Evolutionary conservation across 495 filamentous ascomycete species (phyloP).

Genomic region (Aspergillus nanangensis): DNA sequence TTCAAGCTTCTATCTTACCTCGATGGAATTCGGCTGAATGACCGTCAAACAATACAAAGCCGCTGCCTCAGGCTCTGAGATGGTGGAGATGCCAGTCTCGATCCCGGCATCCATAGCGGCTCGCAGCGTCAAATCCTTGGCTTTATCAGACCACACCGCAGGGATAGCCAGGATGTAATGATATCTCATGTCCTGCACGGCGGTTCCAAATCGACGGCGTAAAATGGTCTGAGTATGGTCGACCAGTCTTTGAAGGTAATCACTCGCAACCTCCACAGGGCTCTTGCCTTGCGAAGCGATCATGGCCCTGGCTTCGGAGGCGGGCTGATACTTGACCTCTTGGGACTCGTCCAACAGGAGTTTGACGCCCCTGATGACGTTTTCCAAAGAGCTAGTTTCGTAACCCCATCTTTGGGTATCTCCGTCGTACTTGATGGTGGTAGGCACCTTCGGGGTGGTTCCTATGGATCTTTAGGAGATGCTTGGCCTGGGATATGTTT

Average conservation of each 20-base stretch:
- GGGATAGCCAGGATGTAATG: constrained; percentile 49
- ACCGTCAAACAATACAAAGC: constrained; percentile 46
- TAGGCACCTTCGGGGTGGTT: constrained; percentile 46
- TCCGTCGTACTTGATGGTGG: constrained; percentile 33
- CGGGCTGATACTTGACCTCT: constrained; percentile 7
- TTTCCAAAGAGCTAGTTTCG: constrained; percentile 21
- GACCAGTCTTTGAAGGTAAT: constrained; percentile 42
- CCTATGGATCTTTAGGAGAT: constrained; percentile 4
- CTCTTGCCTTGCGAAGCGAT: constrained; percentile 1
- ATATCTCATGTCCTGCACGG: constrained; percentile 11
- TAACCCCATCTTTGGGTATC: constrained; percentile 38
- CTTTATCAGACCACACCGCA: constrained; percentile 50
- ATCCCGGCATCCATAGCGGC: constrained; percentile 49
- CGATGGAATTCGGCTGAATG: constrained; percentile 21
- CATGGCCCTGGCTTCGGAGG: constrained; percentile 1
- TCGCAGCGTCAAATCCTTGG: constrained; percentile 41
- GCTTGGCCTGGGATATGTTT: not conserved
- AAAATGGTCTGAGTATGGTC: constrained; percentile 23
- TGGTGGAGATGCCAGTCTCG: constrained; percentile 30
- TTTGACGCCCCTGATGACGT: constrained; percentile 18
- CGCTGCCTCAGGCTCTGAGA: constrained; percentile 62
- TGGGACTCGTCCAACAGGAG: constrained; percentile 15
- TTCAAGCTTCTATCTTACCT: constrained; percentile 6
- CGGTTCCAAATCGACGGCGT: constrained; percentile 24
- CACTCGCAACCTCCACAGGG: constrained; percentile 11